These are phyloP conservation scores for Carallia brachiata DNA, from an alignment of 345 rosid species.

Conservation along the genomic window DNA sequence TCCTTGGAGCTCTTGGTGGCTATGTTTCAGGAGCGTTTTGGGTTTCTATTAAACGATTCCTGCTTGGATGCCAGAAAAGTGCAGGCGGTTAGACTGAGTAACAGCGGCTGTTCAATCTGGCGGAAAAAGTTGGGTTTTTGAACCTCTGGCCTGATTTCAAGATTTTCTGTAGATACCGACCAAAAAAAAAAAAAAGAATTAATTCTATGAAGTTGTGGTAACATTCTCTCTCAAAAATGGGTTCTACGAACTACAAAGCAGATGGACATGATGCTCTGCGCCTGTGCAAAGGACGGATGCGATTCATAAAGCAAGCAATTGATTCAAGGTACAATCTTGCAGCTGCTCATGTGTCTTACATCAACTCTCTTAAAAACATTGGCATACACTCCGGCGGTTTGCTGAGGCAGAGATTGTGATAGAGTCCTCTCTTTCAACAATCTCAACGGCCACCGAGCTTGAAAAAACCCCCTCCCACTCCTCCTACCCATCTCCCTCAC, in stretches of 20 bases:
- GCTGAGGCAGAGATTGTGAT: constrained; percentile 66
- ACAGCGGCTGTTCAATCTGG: neutral
- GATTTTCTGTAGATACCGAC: constrained; percentile 17
- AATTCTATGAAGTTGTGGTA: constrained; percentile 26
- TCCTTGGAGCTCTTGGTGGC: neutral
- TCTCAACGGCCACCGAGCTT: constrained; percentile 61
- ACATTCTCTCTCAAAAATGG: constrained; percentile 46
- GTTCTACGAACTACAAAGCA: constrained; percentile 64
- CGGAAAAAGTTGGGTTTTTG: neutral
- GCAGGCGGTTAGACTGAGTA: neutral
- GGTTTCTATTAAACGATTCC: neutral
- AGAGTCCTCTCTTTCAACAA: constrained; percentile 58
- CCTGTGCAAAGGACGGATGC: constrained; percentile 70
- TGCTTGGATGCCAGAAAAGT: neutral
- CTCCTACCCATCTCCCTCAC: constrained; percentile 70
- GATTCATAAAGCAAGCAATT: constrained; percentile 69
- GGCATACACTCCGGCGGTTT: constrained; percentile 75
- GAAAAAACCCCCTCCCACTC: constrained; percentile 79
- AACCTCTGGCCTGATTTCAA: neutral
- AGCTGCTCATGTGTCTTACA: constrained; percentile 88
- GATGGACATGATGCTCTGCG: constrained; percentile 58
- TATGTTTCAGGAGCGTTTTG: neutral
- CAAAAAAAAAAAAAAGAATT: constrained; percentile 1
- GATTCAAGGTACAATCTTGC: constrained; percentile 79
- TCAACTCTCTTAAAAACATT: constrained; percentile 64